These are phyloP conservation scores for Talaromyces thailandensis DNA, from an alignment of 495 filamentous ascomycete genomes.

Conservation along the genomic window DNA sequence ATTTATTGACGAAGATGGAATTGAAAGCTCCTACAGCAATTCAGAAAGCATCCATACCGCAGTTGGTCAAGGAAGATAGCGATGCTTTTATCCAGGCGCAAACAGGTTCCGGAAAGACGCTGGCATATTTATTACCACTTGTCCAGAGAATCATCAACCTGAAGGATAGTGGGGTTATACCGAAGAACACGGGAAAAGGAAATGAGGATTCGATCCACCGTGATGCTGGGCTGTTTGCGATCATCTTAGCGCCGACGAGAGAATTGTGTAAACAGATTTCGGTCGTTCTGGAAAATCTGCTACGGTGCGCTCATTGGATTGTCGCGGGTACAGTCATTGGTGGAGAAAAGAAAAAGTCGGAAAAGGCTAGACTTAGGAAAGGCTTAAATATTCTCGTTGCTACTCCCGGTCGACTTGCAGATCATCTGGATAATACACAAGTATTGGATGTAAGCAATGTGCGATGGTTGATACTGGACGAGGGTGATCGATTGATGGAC, in stretches of 20 bases:
- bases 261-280: constrained; percentile 92
- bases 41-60: constrained; percentile 76
- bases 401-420: constrained; percentile 80
- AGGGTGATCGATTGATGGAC: constrained; percentile 95
- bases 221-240: constrained; percentile 83
- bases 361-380: constrained; percentile 87
- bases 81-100: constrained; percentile 97
- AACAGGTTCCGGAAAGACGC: constrained; percentile 93
- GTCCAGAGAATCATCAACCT: constrained; percentile 71
- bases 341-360: constrained; percentile 94
- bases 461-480: constrained; percentile 87
- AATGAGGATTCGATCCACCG: constrained; percentile 50
- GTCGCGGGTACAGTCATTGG: constrained; percentile 88
- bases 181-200: constrained; percentile 17
- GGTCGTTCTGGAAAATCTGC: constrained; percentile 67
- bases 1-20: constrained; percentile 76
- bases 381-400: constrained; percentile 92
- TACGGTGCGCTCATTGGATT: constrained; percentile 81
- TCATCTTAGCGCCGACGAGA: constrained; percentile 83
- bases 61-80: constrained; percentile 68
- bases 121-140: constrained; percentile 88
- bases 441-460: constrained; percentile 81
- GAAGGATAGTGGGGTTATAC: constrained; percentile 13
- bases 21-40: constrained; percentile 90
- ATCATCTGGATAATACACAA: constrained; percentile 88